Evolutionary conservation across 2,329 filamentous ascomycete species (phyloP), one percentile per base, ranked within the genome.

Genomic region (Ascochyta pisi): DNA sequence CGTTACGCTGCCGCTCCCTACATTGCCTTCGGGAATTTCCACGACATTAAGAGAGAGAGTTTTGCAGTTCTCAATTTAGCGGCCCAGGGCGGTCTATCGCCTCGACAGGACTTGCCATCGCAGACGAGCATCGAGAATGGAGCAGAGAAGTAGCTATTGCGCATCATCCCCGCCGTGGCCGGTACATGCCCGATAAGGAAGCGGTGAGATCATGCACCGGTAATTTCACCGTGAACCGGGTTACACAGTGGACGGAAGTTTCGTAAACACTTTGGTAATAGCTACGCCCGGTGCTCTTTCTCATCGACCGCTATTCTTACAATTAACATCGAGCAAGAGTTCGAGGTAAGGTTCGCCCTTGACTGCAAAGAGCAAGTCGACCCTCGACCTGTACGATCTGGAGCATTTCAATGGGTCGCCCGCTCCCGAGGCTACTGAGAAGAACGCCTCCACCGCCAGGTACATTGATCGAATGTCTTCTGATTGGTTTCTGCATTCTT

Each of bases 351-450:
- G 40, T 48, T 47, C 52, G 31, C 23, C 34, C 63, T 64, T 62
- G 41, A 33, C 59, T 53, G 12, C n/a, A 64, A 53, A 7, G 9
- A 59, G 59, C 42, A 64, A 54, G 24, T 53, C 13, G 46, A 62
- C 31, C 63, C 61, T 38, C 34, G 42, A 57, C 59, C 29, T 44
- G 29, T 46, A 40, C 34, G 8, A 27, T 48, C 43, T 52, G 48
- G 54, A 52, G 40, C 16, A 19, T 4, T 48, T 35, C 26, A 52
- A 53, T 49, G 54, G 54, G 34, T 57, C 35, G 44, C 47, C 43
- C 53, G 48, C 38, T 51, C 53, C 47, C 53, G 47, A 56, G 47
- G 47, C 53, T 51, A 56, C 47, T 47, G 38, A 50, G 6, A 27
- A 40, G 40, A 56, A 47, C 53, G 53, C 47, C 53, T 43, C 42